A percentile compares a stretch with the other conserved stretches of the same genome.
phyloP scores from a whole-genome alignment of 1,139 yeast genomes.

The Taphrina flavorubra region DNA sequence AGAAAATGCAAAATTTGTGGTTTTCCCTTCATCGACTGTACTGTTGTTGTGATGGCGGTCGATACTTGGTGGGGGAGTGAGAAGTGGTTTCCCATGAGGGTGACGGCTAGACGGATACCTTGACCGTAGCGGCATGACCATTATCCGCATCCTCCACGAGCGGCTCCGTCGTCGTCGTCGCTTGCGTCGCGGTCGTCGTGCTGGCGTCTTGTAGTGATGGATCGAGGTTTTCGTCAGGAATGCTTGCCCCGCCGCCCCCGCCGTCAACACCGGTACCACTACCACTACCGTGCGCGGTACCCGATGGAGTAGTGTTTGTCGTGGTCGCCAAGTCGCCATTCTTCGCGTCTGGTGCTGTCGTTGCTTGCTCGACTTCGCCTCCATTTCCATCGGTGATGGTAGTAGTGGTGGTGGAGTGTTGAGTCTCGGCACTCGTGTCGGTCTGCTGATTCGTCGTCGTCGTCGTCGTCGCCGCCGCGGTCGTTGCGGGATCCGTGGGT shows the following conservation, averaged over 20 bases:
- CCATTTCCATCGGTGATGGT: too few relatives aligned
- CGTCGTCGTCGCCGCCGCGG: neutral
- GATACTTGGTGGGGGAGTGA: too few relatives aligned
- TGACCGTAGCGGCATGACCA: too few relatives aligned
- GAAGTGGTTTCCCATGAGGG: neutral
- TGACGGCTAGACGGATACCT: neutral
- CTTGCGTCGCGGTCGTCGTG: neutral
- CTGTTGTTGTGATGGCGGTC: neutral
- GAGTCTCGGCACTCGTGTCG: neutral
- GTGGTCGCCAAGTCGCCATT: conserved; percentile 36
- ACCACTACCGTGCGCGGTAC: neutral
- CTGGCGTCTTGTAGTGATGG: conserved; percentile 1
- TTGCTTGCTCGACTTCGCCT: conserved; percentile 44
- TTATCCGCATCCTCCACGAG: too few relatives aligned
- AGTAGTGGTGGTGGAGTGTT: too few relatives aligned
- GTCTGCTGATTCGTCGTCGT: neutral
- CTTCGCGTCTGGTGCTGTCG: conserved; percentile 46
- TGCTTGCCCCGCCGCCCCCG: neutral
- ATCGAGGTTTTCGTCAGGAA: neutral
- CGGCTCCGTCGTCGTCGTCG: neutral
- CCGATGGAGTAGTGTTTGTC: neutral
- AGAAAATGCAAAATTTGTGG: neutral
- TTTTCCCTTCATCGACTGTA: neutral
- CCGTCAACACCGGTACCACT: neutral
- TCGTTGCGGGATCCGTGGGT: neutral